Conservation (phyloP, 106 monocot genomes). For the Cymbidium sinense region DNA sequence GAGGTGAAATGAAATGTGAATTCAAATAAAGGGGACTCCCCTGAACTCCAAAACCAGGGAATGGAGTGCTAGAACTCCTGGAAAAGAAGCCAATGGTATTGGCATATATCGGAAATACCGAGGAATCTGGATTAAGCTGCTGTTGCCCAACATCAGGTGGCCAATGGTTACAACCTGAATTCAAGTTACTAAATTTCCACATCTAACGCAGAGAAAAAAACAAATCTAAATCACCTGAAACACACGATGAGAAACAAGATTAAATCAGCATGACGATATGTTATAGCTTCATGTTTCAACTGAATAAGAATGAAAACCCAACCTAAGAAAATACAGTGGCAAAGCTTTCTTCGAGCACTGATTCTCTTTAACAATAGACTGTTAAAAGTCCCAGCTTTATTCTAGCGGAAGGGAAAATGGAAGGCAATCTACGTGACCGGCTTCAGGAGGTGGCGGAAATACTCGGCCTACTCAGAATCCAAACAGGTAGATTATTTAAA, state of each 20-base stretch:
- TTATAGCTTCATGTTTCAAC: background rate
- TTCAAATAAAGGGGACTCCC: background rate
- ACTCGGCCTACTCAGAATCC: slow-evolving; percentile 54
- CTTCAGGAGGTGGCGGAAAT: slow-evolving; percentile 91
- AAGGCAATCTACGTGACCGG: slow-evolving; percentile 75
- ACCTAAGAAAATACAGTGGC: background rate
- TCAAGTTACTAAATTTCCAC: slow-evolving; percentile 22
- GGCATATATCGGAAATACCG: slow-evolving; percentile 13
- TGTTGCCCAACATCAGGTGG: slow-evolving; percentile 12
- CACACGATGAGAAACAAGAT: background rate
- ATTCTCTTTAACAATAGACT: background rate
- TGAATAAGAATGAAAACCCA: background rate
- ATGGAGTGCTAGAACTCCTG: slow-evolving; percentile 1
- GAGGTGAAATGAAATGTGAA: slow-evolving; percentile 3
- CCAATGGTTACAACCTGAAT: slow-evolving; percentile 8
- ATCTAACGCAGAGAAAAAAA: slow-evolving; percentile 8
- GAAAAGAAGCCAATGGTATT: slow-evolving; percentile 14
- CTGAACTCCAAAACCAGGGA: slow-evolving; percentile 9
- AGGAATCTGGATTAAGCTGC: slow-evolving; percentile 14
- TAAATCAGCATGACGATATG: background rate
- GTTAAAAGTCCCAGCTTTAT: slow-evolving; percentile 10
- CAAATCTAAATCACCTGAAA: slow-evolving; percentile 15
- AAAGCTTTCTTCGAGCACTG: background rate
- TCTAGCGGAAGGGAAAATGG: background rate
- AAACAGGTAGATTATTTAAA: background rate